Evolutionary conservation across 78 protist species (phyloP).

Genomic region (Dictyostelium citrinum): DNA sequence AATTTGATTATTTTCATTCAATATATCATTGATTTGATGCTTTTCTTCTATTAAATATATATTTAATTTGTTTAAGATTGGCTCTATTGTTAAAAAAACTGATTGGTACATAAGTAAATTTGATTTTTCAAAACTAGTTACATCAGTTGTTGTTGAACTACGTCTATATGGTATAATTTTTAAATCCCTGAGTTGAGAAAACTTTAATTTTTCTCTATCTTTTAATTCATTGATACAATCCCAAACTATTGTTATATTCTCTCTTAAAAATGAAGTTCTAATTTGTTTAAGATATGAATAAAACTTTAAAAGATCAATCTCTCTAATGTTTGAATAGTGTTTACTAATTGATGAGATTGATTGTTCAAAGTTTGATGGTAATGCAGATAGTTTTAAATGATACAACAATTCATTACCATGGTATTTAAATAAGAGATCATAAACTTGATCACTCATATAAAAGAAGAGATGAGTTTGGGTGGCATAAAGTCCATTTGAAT

Average conservation of each 20-base stretch:
- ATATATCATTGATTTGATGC: neutral
- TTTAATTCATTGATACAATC: neutral
- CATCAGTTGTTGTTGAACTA: neutral
- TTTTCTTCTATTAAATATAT: neutral
- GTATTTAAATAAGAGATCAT: neutral
- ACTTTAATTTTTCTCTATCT: neutral
- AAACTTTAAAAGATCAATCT: no score
- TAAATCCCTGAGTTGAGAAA: neutral
- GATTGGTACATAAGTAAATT: neutral
- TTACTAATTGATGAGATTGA: neutral
- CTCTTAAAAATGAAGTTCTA: no score
- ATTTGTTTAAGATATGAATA: no score
- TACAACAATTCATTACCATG: neutral
- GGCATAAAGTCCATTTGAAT: no score
- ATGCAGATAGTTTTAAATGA: neutral
- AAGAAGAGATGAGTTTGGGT: no score
- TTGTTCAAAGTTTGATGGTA: neutral
- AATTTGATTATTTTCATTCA: neutral
- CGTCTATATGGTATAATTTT: neutral
- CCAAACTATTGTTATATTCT: neutral
- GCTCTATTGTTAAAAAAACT: neutral
- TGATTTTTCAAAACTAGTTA: neutral
- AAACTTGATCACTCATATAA: neutral
- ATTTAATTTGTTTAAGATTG: neutral
- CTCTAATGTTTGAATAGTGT: neutral